Conservation (phyloP, 306 rosid species). For the Rosa multiflora region DNA sequence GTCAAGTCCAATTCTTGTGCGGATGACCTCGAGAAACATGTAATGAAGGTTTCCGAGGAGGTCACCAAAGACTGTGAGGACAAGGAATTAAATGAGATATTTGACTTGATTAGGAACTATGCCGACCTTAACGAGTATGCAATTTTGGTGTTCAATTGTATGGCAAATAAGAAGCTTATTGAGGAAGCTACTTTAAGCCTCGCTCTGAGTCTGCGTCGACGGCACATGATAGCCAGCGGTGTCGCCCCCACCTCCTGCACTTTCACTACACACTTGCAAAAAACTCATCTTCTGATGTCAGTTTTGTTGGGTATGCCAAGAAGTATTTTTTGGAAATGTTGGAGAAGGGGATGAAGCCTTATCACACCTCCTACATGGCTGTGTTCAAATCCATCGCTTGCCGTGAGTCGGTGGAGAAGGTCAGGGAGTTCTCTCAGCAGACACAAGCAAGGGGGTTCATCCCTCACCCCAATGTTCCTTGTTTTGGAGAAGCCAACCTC, state of each 20-base stretch:
- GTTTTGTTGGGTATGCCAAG: not conserved
- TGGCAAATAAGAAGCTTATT: no score
- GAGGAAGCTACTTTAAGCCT: no score
- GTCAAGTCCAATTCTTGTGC: not conserved
- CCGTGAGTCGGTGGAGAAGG: not conserved
- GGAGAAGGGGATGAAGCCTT: not conserved
- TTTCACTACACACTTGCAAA: not conserved
- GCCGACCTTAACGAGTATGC: no score
- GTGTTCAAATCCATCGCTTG: not conserved
- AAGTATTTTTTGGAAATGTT: not conserved
- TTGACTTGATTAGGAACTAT: no score
- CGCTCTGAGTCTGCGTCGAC: no score
- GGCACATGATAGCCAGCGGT: no score
- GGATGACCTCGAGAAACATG: not conserved
- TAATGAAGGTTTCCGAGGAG: not conserved
- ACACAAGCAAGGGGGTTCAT: not conserved
- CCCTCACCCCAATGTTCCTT: no score
- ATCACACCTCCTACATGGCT: not conserved
- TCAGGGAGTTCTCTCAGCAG: not conserved
- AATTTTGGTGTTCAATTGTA: no score
- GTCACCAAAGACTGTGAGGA: not conserved
- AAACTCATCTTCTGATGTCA: not conserved
- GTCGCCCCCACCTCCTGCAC: no score
- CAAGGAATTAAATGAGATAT: no score
- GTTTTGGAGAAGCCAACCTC: not conserved